phyloP scores from a whole-genome alignment of 2,329 filamentous ascomycete species.

The Aspergillus piperis region DNA sequence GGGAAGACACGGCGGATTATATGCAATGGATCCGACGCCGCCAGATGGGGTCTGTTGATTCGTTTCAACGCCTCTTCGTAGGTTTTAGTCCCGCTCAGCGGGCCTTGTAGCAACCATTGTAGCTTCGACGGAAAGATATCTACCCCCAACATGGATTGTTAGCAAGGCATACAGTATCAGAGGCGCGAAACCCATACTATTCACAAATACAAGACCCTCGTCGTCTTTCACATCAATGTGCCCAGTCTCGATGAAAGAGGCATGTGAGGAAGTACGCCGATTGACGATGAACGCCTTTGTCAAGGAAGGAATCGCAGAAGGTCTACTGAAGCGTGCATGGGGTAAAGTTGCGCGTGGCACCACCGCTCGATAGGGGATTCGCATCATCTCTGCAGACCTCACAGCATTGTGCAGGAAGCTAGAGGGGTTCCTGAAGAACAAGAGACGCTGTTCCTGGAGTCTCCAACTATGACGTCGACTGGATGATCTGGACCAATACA shows the following conservation, averaged over 20 bases:
- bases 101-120: slow-evolving; percentile 60
- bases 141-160: slow-evolving; percentile 36
- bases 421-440: neutral
- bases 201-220: slow-evolving; percentile 85
- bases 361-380: slow-evolving; percentile 14
- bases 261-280: slow-evolving; percentile 30
- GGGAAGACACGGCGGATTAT: slow-evolving; percentile 66
- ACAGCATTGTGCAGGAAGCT: slow-evolving; percentile 7
- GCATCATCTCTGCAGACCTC: slow-evolving; percentile 24
- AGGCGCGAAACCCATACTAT: slow-evolving; percentile 61
- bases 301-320: neutral
- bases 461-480: slow-evolving; percentile 15
- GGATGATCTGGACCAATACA: neutral
- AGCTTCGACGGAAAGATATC: slow-evolving; percentile 83
- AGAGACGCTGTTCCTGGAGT: slow-evolving; percentile 4
- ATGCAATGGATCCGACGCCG: slow-evolving; percentile 57
- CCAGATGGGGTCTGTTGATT: slow-evolving; percentile 53
- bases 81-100: slow-evolving; percentile 48
- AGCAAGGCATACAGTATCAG: neutral
- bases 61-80: slow-evolving; percentile 54
- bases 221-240: slow-evolving; percentile 76
- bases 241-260: slow-evolving; percentile 68
- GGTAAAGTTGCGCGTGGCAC: slow-evolving; percentile 8
- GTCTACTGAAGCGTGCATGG: slow-evolving; percentile 7
- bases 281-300: slow-evolving; percentile 1